Conservation (phyloP, 768 basidiomycete genomes). For the Mycena vitilis region DNA sequence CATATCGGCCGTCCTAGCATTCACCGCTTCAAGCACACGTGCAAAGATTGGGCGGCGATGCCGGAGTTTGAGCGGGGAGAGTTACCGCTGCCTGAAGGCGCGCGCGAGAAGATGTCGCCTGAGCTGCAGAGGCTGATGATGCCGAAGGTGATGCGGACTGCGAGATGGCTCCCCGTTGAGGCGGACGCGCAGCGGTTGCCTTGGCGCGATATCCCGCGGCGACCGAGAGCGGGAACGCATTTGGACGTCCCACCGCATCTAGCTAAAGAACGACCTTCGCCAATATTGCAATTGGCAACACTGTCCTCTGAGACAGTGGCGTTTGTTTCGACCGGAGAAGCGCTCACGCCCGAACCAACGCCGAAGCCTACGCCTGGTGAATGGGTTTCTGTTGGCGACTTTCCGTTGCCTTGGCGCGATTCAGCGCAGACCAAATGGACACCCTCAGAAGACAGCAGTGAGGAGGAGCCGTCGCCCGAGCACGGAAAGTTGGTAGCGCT, state of each 20-base stretch:
- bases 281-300: too few relatives aligned
- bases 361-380: not conserved
- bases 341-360: not conserved
- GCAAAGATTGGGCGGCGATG: slow-evolving; percentile 1
- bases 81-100: slow-evolving; percentile 2
- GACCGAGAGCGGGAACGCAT: not conserved
- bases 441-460: too few relatives aligned
- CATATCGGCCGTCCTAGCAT: slow-evolving; percentile 10
- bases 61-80: slow-evolving; percentile 10
- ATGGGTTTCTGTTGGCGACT: not conserved
- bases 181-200: not conserved
- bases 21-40: slow-evolving; percentile 15
- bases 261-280: too few relatives aligned
- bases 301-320: not conserved
- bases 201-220: not conserved
- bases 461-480: too few relatives aligned
- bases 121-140: not conserved
- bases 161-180: not conserved
- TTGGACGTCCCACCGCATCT: too few relatives aligned
- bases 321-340: not conserved
- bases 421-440: not conserved
- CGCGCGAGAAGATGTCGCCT: not conserved
- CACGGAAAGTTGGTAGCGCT: too few relatives aligned
- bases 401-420: slow-evolving; percentile 4
- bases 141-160: not conserved